A percentile compares a stretch with the other conserved stretches of the same genome.
phyloP scores from a whole-genome alignment of 2,329 filamentous ascomycete genomes.

The Pyrenochaeta sp. region DNA sequence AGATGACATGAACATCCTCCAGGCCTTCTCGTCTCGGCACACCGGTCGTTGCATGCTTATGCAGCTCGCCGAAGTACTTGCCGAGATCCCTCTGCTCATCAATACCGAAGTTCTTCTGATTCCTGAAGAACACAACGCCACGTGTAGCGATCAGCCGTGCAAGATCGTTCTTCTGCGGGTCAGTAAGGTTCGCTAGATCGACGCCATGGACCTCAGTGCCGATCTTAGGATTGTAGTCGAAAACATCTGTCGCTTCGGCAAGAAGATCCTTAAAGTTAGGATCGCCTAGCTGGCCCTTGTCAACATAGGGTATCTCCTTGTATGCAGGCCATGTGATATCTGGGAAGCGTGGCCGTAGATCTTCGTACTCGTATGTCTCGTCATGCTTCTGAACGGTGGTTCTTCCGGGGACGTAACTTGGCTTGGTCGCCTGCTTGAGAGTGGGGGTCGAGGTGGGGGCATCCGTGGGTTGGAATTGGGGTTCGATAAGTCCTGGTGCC shows the following conservation, averaged over 20 bases:
- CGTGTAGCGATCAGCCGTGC: conserved; percentile 62
- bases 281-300: conserved; percentile 64
- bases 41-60: conserved; percentile 65
- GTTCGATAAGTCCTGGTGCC: conserved; percentile 46
- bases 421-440: conserved; percentile 26
- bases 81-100: conserved; percentile 63
- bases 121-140: conserved; percentile 67
- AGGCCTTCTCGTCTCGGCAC: conserved; percentile 59
- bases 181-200: conserved; percentile 59
- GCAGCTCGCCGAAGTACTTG: conserved; percentile 61
- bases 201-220: conserved; percentile 63
- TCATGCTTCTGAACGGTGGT: conserved; percentile 56
- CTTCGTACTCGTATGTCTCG: conserved; percentile 59
- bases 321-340: conserved; percentile 62
- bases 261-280: conserved; percentile 63
- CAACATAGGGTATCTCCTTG: conserved; percentile 58
- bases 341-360: conserved; percentile 63
- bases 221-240: conserved; percentile 66
- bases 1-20: conserved; percentile 67
- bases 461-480: conserved; percentile 24
- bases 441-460: conserved; percentile 7
- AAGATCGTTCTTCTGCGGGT: conserved; percentile 63
- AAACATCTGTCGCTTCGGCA: conserved; percentile 61
- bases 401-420: conserved; percentile 58
- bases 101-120: conserved; percentile 63